These are phyloP conservation scores for Gaultheria prostrata DNA, from an alignment of 148 eudicot genomes.

Conservation along the genomic window DNA sequence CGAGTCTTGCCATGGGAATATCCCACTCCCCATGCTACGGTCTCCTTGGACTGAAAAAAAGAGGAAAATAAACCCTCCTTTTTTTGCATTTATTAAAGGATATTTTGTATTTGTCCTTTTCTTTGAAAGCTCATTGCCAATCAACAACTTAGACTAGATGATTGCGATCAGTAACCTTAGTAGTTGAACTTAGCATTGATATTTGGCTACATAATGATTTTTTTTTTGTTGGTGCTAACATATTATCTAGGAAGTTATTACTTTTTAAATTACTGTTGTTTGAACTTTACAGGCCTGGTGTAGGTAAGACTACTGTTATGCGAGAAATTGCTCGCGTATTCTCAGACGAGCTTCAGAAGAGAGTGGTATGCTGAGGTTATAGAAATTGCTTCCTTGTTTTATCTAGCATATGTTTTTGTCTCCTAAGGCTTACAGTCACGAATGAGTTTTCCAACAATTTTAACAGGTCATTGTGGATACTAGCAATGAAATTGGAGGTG, in stretches of 20 bases:
- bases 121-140: not conserved
- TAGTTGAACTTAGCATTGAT: not conserved
- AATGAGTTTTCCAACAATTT: constrained; percentile 16
- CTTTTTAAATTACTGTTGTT: not conserved
- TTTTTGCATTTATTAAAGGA: not conserved
- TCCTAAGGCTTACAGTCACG: not conserved
- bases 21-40: not conserved
- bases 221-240: not conserved
- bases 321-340: constrained; percentile 47
- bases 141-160: not conserved
- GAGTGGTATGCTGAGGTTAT: constrained; percentile 38
- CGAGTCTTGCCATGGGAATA: not conserved
- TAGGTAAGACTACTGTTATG: constrained; percentile 57
- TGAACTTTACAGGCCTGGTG: constrained; percentile 44
- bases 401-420: not conserved
- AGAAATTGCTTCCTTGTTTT: not conserved
- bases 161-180: not conserved
- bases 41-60: not conserved
- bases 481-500: constrained; percentile 56
- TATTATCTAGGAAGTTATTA: not conserved
- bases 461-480: constrained; percentile 48
- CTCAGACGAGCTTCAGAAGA: constrained; percentile 45
- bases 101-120: not conserved
- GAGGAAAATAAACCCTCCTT: not conserved
- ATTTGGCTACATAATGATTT: not conserved